phyloP scores from a whole-genome alignment of 495 filamentous ascomycete genomes.

The Podospora appendiculata region DNA sequence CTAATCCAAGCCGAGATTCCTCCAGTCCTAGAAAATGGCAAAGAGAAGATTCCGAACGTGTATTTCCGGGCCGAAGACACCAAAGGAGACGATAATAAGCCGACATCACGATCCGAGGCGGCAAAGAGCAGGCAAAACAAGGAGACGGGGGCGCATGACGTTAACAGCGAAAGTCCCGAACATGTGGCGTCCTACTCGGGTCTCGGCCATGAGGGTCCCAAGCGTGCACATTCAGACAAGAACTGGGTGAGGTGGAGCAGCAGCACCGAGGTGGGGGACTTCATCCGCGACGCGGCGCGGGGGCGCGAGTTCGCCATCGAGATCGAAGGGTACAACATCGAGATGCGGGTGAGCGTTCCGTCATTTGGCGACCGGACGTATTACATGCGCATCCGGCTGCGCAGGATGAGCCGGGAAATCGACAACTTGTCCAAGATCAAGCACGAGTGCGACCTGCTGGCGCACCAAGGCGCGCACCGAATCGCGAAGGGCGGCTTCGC shows the following conservation, averaged over 20 bases:
- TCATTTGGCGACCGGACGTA: slow-evolving; percentile 84
- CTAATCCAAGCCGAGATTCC: slow-evolving; percentile 87
- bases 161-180: slow-evolving; percentile 5
- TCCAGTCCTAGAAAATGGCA: slow-evolving; percentile 50
- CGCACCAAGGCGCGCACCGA: slow-evolving; percentile 67
- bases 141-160: not conserved
- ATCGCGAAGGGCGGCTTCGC: slow-evolving; percentile 74
- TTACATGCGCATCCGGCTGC: slow-evolving; percentile 68
- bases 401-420: slow-evolving; percentile 62
- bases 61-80: slow-evolving; percentile 76
- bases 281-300: slow-evolving; percentile 83
- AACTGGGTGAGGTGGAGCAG: slow-evolving; percentile 86
- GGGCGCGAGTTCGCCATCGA: slow-evolving; percentile 77
- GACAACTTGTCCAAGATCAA: slow-evolving; percentile 63
- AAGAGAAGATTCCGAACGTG: slow-evolving; percentile 61
- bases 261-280: slow-evolving; percentile 87
- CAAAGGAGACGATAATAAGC: slow-evolving; percentile 45
- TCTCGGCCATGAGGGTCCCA: slow-evolving; percentile 42
- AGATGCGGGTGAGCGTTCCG: slow-evolving; percentile 74
- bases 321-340: slow-evolving; percentile 61
- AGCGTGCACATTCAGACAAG: slow-evolving; percentile 29
- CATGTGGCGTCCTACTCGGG: slow-evolving; percentile 54
- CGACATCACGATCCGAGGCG: slow-evolving; percentile 22
- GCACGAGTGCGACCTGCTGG: slow-evolving; percentile 69
- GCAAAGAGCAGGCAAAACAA: slow-evolving; percentile 9